Conservation (phyloP, 176 grass and related monocot species). For the Zoysia japonica region DNA sequence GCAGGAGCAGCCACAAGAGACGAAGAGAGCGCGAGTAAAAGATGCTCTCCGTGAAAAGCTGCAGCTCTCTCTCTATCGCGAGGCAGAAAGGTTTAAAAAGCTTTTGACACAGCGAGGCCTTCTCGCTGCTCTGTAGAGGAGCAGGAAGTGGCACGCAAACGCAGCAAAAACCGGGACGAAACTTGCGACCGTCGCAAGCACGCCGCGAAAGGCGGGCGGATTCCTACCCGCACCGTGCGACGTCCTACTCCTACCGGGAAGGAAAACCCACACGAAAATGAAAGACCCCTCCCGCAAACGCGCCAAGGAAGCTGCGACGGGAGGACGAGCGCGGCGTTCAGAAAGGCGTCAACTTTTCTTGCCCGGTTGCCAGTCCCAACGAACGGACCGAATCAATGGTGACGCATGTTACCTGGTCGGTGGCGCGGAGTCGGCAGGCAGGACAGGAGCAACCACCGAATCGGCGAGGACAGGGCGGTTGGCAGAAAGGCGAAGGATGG, state of each 20-base stretch:
- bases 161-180: neutral
- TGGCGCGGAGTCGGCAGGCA: neutral
- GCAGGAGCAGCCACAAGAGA: constrained; percentile 2
- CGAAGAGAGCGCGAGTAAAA: neutral
- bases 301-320: neutral
- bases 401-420: neutral
- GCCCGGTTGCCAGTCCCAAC: neutral
- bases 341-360: constrained; percentile 32
- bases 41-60: constrained; percentile 32
- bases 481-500: neutral
- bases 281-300: neutral
- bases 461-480: neutral
- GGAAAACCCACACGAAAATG: constrained; percentile 37
- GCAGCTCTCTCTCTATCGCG: neutral
- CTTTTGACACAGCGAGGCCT: neutral
- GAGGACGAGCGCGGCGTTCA: neutral
- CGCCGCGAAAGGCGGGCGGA: constrained; percentile 29
- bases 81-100: neutral
- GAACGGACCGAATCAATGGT: constrained; percentile 18
- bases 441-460: neutral
- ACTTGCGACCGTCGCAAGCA: constrained; percentile 33
- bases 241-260: too few relatives aligned
- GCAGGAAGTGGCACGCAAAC: neutral
- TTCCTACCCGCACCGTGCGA: constrained; percentile 32
- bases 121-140: neutral